phyloP scores from a whole-genome alignment of 2,329 filamentous ascomycete species.

The Cytospora piceae region DNA sequence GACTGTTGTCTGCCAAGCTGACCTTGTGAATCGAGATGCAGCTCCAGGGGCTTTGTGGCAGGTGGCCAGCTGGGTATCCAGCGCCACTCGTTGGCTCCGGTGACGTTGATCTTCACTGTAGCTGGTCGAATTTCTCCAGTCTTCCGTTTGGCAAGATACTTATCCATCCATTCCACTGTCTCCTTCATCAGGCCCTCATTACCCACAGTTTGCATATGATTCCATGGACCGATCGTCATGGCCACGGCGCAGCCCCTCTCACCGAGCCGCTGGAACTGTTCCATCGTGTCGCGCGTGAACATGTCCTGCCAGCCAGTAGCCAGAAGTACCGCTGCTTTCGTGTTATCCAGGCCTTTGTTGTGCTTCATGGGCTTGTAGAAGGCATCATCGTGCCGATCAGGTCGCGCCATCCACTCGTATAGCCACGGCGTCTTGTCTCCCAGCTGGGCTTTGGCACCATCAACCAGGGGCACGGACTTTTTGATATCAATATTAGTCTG shows the following conservation, averaged over 20 bases:
- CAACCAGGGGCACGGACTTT: conserved; percentile 17
- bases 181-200: conserved; percentile 15
- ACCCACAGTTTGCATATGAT: conserved; percentile 8
- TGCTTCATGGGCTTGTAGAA: conserved; percentile 26
- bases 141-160: conserved; percentile 17
- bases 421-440: conserved; percentile 18
- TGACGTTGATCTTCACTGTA: conserved; percentile 20
- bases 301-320: conserved; percentile 28
- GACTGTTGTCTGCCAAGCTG: neutral
- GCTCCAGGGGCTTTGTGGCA: conserved; percentile 9
- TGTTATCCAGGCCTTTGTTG: neutral
- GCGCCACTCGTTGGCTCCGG: conserved; percentile 24
- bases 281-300: neutral
- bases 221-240: conserved; percentile 26
- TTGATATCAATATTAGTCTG: conserved; percentile 2
- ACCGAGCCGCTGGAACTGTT: conserved; percentile 19
- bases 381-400: neutral
- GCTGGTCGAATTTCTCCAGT: conserved; percentile 3
- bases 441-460: conserved; percentile 14
- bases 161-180: conserved; percentile 21
- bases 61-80: conserved; percentile 30
- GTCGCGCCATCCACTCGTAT: conserved; percentile 16
- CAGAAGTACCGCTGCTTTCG: conserved; percentile 19
- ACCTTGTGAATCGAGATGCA: conserved; percentile 20
- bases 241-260: conserved; percentile 16